Percentiles rank a stretch among this genome's conserved stretches.
These are phyloP conservation scores for Candida parachauliodes DNA, from an alignment of 805 yeast species.

Conservation along the genomic window DNA sequence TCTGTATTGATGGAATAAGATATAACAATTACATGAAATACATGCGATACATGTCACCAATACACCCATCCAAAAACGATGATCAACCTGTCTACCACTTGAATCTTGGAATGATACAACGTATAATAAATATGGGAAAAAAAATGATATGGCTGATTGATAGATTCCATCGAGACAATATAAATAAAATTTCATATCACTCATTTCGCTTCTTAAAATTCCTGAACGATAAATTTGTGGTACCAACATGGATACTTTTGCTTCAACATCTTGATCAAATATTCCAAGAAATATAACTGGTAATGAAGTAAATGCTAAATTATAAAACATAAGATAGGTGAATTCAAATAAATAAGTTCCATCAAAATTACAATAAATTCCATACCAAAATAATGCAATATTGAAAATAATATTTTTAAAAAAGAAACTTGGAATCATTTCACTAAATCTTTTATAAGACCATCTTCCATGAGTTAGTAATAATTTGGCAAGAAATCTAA, in stretches of 20 bases:
- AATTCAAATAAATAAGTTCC: slow-evolving; percentile 77
- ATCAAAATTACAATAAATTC: slow-evolving; percentile 69
- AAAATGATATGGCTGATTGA: slow-evolving; percentile 69
- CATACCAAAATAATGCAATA: slow-evolving; percentile 75
- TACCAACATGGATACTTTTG: slow-evolving; percentile 61
- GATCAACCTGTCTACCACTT: slow-evolving; percentile 61
- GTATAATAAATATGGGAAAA: slow-evolving; percentile 61
- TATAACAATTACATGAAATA: slow-evolving; percentile 62
- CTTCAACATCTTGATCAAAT: slow-evolving; percentile 77
- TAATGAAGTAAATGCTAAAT: slow-evolving; percentile 76
- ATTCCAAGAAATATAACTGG: slow-evolving; percentile 78
- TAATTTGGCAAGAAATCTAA: slow-evolving; percentile 64
- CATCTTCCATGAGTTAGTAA: slow-evolving; percentile 80
- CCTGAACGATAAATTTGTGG: slow-evolving; percentile 77
- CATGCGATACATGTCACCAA: slow-evolving; percentile 65
- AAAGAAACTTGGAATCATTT: slow-evolving; percentile 80
- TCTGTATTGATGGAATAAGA: slow-evolving; percentile 63
- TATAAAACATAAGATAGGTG: slow-evolving; percentile 77
- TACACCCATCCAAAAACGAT: slow-evolving; percentile 70
- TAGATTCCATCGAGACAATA: slow-evolving; percentile 77
- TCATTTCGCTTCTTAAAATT: slow-evolving; percentile 70
- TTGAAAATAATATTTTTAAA: slow-evolving; percentile 77
- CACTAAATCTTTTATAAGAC: slow-evolving; percentile 78
- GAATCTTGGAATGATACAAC: slow-evolving; percentile 25
- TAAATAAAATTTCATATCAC: slow-evolving; percentile 60